Evolutionary conservation across 768 basidiomycete species (phyloP).

Genomic region (Amanita phalloides): DNA sequence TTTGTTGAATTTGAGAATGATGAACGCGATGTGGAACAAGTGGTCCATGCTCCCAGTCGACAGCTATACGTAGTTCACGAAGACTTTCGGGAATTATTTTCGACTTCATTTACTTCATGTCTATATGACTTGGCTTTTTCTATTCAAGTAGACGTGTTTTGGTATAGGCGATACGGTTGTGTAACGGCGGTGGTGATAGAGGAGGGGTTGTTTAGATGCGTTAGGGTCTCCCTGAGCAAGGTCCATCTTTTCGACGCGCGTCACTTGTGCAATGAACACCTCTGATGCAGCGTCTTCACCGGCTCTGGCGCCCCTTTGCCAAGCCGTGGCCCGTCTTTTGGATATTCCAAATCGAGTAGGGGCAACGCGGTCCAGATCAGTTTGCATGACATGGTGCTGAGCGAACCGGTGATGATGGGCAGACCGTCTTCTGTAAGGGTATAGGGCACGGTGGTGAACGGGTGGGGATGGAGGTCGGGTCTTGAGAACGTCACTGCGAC

Average conservation of each 20-base stretch:
- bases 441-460: slow-evolving; percentile 36
- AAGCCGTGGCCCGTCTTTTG: slow-evolving; percentile 18
- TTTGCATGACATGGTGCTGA: slow-evolving; percentile 68
- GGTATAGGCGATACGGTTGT: slow-evolving; percentile 25
- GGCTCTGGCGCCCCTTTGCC: slow-evolving; percentile 6
- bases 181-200: slow-evolving; percentile 56
- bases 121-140: neutral
- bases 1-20: slow-evolving; percentile 24
- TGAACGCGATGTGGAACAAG: neutral
- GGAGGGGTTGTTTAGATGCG: slow-evolving; percentile 35
- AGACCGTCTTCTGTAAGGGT: slow-evolving; percentile 38
- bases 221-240: neutral
- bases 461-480: slow-evolving; percentile 54
- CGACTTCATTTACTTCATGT: too few relatives aligned
- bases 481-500: slow-evolving; percentile 64
- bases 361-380: slow-evolving; percentile 53
- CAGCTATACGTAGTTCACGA: neutral
- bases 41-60: neutral
- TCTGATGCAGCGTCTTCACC: slow-evolving; percentile 37
- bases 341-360: slow-evolving; percentile 40
- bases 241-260: slow-evolving; percentile 33
- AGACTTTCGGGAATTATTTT: neutral
- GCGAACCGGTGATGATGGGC: slow-evolving; percentile 43
- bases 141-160: slow-evolving; percentile 10
- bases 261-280: slow-evolving; percentile 75